These are phyloP conservation scores for Evansstolkia leycettana DNA, from an alignment of 495 filamentous ascomycete genomes.

Conservation along the genomic window DNA sequence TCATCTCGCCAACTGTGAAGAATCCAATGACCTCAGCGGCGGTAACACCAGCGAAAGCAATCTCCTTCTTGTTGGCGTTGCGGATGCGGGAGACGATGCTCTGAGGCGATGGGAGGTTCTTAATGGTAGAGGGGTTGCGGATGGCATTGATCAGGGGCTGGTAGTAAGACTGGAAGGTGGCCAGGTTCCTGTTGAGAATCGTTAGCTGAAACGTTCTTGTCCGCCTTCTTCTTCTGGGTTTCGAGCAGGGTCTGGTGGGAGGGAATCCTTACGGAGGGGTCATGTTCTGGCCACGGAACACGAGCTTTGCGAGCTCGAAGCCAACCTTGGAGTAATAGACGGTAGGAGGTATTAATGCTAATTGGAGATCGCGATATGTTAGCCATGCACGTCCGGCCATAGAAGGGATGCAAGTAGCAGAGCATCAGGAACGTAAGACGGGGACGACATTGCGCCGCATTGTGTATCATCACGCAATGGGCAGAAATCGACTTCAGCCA, in stretches of 20 bases:
- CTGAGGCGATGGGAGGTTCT: conserved; percentile 31
- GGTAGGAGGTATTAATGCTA: conserved; percentile 75
- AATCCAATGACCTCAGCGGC: conserved; percentile 84
- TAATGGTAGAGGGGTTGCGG: conserved; percentile 49
- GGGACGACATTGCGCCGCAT: too few species aligned
- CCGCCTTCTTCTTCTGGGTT: background rate
- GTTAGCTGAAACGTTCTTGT: conserved; percentile 9
- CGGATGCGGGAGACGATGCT: conserved; percentile 49
- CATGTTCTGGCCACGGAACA: conserved; percentile 86
- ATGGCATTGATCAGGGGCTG: conserved; percentile 55
- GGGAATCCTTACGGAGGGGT: conserved; percentile 67
- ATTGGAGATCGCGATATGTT: conserved; percentile 9
- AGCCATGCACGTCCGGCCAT: conserved; percentile 11
- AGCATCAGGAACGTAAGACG: background rate
- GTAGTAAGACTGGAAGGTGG: conserved; percentile 80
- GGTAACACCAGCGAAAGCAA: conserved; percentile 60
- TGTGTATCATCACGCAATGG: too few species aligned
- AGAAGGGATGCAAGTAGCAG: conserved; percentile 1
- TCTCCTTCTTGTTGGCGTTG: conserved; percentile 55
- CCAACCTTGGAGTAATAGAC: conserved; percentile 87
- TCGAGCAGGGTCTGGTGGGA: too few species aligned
- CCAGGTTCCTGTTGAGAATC: conserved; percentile 44
- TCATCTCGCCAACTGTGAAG: conserved; percentile 96
- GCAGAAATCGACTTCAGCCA: background rate
- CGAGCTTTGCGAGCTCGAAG: conserved; percentile 72